Percentiles rank a stretch among this genome's conserved stretches.
Conservation (phyloP, 148 eudicot species). For the Cornus controversa region DNA sequence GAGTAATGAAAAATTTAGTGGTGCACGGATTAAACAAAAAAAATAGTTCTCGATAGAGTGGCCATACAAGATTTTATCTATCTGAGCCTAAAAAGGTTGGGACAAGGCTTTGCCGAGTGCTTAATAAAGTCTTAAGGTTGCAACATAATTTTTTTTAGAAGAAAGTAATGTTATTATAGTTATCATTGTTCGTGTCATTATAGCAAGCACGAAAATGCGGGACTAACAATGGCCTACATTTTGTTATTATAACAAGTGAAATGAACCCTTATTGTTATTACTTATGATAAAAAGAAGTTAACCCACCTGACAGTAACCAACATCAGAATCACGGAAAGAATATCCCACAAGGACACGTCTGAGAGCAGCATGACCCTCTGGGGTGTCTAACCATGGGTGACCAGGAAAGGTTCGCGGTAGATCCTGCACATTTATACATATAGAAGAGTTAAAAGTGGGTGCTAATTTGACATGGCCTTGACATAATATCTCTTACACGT, state of each 20-base stretch:
- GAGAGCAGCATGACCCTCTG: constrained; percentile 88
- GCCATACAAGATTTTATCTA: neutral
- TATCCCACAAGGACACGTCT: constrained; percentile 95
- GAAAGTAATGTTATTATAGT: neutral
- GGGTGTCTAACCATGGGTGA: constrained; percentile 93
- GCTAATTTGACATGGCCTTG: too few species aligned
- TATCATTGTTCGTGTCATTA: neutral
- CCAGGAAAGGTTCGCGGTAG: constrained; percentile 96
- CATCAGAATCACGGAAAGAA: constrained; percentile 95
- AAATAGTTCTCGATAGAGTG: neutral
- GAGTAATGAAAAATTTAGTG: neutral
- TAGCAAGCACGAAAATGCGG: too few species aligned
- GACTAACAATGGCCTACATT: too few species aligned
- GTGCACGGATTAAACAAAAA: neutral
- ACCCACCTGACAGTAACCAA: constrained; percentile 95
- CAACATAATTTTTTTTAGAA: neutral
- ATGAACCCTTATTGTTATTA: neutral
- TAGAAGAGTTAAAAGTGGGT: neutral
- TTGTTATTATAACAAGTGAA: neutral
- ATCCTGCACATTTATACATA: constrained; percentile 51
- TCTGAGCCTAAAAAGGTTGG: neutral
- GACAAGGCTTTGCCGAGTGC: neutral
- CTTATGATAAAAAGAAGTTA: neutral
- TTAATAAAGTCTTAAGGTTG: neutral
- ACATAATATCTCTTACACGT: too few species aligned